Percentiles rank a stretch among this genome's conserved stretches.
Evolutionary conservation across 139 green algal genomes (phyloP).

Genomic region (Tetradesmus lagerheimii): DNA sequence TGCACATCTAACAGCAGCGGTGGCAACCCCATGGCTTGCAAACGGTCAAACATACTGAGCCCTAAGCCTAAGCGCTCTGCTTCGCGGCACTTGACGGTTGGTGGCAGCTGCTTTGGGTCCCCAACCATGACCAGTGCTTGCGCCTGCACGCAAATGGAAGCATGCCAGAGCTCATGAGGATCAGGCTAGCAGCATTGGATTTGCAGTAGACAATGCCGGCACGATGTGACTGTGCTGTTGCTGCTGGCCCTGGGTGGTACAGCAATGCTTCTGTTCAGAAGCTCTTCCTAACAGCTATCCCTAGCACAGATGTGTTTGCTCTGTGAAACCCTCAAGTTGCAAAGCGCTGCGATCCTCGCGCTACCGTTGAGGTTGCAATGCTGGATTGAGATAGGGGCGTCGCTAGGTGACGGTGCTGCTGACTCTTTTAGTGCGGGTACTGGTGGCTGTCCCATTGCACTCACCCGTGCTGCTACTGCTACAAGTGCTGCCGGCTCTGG

Average conservation of each 20-base stretch:
- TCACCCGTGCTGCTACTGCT: slow-evolving; percentile 12
- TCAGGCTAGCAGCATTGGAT: background rate
- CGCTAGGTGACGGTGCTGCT: no score
- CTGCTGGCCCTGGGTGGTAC: no score
- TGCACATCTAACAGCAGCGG: slow-evolving; percentile 69
- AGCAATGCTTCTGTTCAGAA: no score
- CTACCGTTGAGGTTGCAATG: no score
- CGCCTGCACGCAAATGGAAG: no score
- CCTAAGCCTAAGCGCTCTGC: slow-evolving; percentile 68
- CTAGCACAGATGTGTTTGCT: no score
- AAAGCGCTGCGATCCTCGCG: no score
- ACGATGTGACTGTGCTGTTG: no score
- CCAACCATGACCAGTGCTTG: slow-evolving; percentile 89
- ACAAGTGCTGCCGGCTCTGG: slow-evolving; percentile 79
- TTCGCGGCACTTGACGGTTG: slow-evolving; percentile 80
- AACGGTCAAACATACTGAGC: slow-evolving; percentile 73
- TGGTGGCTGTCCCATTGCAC: slow-evolving; percentile 32
- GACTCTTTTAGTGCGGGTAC: background rate
- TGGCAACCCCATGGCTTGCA: slow-evolving; percentile 63
- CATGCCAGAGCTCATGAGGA: no score
- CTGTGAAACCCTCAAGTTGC: no score
- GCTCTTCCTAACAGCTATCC: no score
- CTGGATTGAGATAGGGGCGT: no score
- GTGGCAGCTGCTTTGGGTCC: slow-evolving; percentile 91
- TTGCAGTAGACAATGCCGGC: background rate